Conservation (phyloP, 352 stramenopile species). For the Globisporangium iwayamae region DNA sequence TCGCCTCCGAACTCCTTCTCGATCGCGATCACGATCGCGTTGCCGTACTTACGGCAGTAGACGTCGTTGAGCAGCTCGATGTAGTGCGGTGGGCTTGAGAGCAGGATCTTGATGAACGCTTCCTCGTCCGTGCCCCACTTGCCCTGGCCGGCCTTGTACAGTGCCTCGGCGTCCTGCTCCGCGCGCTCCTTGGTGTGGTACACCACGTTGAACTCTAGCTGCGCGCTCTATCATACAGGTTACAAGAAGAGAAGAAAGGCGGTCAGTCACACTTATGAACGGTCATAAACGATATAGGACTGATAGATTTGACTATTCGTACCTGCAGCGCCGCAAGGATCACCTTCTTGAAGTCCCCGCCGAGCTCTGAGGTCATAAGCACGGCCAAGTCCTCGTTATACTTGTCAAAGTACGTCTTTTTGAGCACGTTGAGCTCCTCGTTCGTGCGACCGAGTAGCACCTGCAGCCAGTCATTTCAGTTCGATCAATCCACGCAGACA, state of each 20-base stretch:
- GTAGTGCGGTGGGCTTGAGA: conserved; percentile 57
- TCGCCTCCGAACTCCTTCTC: conserved; percentile 67
- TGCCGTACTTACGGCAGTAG: conserved; percentile 70
- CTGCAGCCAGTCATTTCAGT: conserved; percentile 19
- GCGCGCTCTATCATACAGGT: conserved; percentile 6
- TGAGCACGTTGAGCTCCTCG: conserved; percentile 69
- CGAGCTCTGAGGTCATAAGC: conserved; percentile 58
- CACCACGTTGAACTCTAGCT: conserved; percentile 34
- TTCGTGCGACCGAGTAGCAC: conserved; percentile 70
- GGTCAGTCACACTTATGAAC: background rate
- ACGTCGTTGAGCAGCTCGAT: conserved; percentile 55
- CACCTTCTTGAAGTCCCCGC: conserved; percentile 67
- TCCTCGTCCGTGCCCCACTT: conserved; percentile 75
- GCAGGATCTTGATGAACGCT: conserved; percentile 56
- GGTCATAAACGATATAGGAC: no score
- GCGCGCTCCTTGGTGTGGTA: conserved; percentile 58
- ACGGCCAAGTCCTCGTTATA: conserved; percentile 70
- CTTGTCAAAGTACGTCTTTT: conserved; percentile 72
- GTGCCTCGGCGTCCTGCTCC: conserved; percentile 47
- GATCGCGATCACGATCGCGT: conserved; percentile 48
- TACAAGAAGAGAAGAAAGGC: background rate
- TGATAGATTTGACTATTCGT: background rate
- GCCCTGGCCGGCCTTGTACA: conserved; percentile 71
- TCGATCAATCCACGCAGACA: background rate
- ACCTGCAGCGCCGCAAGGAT: conserved; percentile 62